phyloP scores from a whole-genome alignment of 345 rosid genomes.

The Moricandia arvensis region DNA sequence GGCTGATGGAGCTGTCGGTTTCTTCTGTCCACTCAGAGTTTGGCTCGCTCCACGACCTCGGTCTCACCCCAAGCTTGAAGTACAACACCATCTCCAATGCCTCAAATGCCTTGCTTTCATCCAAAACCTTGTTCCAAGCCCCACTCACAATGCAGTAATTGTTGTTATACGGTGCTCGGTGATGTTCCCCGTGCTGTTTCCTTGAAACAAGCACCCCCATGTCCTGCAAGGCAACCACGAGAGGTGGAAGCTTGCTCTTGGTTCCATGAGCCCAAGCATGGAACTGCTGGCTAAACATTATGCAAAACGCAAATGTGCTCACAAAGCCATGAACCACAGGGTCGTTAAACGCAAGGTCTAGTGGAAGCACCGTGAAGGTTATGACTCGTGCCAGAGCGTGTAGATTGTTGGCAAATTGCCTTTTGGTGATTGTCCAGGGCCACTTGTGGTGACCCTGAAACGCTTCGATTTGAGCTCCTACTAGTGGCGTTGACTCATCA shows the following conservation, averaged over 20 bases:
- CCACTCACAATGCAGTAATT: constrained; percentile 93
- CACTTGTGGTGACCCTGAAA: constrained; percentile 91
- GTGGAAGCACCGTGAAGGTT: constrained; percentile 60
- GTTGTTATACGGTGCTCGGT: constrained; percentile 76
- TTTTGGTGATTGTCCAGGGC: constrained; percentile 88
- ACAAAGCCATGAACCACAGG: constrained; percentile 57
- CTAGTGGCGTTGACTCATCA: constrained; percentile 60
- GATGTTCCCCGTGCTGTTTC: constrained; percentile 66
- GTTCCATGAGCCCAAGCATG: constrained; percentile 98
- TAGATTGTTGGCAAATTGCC: constrained; percentile 83
- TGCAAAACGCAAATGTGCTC: constrained; percentile 58
- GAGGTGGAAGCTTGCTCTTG: constrained; percentile 72
- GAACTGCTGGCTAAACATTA: constrained; percentile 89
- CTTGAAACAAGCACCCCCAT: constrained; percentile 68
- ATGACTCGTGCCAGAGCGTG: constrained; percentile 62
- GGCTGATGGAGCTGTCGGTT: constrained; percentile 14
- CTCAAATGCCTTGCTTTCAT: constrained; percentile 59
- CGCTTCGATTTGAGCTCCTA: constrained; percentile 80
- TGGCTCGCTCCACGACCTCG: constrained; percentile 86
- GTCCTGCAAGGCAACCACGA: constrained; percentile 68
- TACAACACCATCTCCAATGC: constrained; percentile 72
- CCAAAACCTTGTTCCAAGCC: constrained; percentile 68
- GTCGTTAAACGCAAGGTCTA: constrained; percentile 50
- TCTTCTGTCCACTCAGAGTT: constrained; percentile 64
- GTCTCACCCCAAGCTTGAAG: constrained; percentile 56